Conservation (phyloP, 306 rosid species). For the Phaseolus lunatus region DNA sequence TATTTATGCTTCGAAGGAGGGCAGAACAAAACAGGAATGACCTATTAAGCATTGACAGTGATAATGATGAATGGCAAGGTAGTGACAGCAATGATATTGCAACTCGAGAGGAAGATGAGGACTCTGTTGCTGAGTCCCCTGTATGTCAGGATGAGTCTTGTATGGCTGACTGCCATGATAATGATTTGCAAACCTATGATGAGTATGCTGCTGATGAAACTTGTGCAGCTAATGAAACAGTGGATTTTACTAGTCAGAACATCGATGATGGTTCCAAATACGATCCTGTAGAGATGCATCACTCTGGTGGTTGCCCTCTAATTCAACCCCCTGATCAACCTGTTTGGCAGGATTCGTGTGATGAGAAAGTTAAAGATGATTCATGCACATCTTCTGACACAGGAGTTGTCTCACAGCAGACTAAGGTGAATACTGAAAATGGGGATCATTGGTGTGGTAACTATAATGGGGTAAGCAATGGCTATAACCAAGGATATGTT, state of each 20-base stretch:
- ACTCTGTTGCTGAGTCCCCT: constrained; percentile 77
- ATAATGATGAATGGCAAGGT: constrained; percentile 88
- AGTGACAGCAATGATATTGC: constrained; percentile 59
- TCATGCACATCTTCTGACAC: constrained; percentile 62
- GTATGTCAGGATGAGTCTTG: constrained; percentile 46
- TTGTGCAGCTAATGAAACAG: constrained; percentile 37
- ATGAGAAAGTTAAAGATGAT: constrained; percentile 64
- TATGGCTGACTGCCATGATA: constrained; percentile 43
- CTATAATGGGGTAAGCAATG: constrained; percentile 55
- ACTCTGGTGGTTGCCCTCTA: constrained; percentile 35
- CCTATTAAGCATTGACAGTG: constrained; percentile 70
- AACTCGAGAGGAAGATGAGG: constrained; percentile 68
- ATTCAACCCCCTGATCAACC: constrained; percentile 42
- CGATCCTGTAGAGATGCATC: constrained; percentile 31
- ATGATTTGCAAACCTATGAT: constrained; percentile 52
- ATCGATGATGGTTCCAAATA: constrained; percentile 45
- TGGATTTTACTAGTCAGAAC: constrained; percentile 35
- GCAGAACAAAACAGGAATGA: constrained; percentile 80
- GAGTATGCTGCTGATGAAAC: constrained; percentile 52
- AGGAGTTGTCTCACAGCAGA: constrained; percentile 51
- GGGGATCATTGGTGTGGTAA: constrained; percentile 59
- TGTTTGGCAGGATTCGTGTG: constrained; percentile 52
- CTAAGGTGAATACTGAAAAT: constrained; percentile 54
- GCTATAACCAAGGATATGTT: constrained; percentile 61
- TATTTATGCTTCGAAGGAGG: constrained; percentile 80